Percentiles rank a stretch among this genome's conserved stretches.
These are phyloP conservation scores for Calycina herbarum DNA, from an alignment of 2,329 filamentous ascomycete genomes.

Conservation along the genomic window DNA sequence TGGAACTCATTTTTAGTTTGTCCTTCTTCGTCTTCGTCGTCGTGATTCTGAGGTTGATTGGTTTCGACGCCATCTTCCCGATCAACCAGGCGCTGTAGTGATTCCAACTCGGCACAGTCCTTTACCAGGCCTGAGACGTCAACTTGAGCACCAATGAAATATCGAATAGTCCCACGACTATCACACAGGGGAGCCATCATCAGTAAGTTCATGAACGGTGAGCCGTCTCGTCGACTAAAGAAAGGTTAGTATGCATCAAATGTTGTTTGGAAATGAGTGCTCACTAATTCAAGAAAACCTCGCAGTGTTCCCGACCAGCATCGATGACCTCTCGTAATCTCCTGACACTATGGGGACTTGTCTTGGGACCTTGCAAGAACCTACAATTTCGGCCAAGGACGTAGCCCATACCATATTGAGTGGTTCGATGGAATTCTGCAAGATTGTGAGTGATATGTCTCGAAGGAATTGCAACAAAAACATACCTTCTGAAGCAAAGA, in stretches of 20 bases:
- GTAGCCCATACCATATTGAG: conserved; percentile 73
- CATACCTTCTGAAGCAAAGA: conserved; percentile 73
- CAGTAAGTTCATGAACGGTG: conserved; percentile 66
- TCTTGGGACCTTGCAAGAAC: conserved; percentile 74
- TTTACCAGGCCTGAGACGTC: conserved; percentile 64
- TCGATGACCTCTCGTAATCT: conserved; percentile 62
- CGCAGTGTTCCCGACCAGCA: conserved; percentile 67
- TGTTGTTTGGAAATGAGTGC: conserved; percentile 26
- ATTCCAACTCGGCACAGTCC: conserved; percentile 60
- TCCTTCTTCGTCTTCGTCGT: conserved; percentile 20
- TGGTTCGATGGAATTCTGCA: conserved; percentile 72
- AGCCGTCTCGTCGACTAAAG: conserved; percentile 60
- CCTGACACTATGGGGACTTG: conserved; percentile 60
- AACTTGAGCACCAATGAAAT: conserved; percentile 66
- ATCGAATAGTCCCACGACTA: conserved; percentile 59
- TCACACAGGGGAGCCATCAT: conserved; percentile 65
- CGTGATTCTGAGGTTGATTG: conserved; percentile 16
- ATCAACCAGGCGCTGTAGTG: conserved; percentile 49
- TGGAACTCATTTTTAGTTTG: conserved; percentile 61
- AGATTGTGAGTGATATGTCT: conserved; percentile 10
- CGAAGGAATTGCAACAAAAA: not conserved
- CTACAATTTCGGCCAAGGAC: conserved; percentile 75
- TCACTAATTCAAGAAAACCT: conserved; percentile 74
- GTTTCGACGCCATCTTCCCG: conserved; percentile 33
- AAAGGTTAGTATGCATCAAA: conserved; percentile 13